Conservation (phyloP, 2,329 filamentous ascomycete genomes). For the Chrysoporthe cubensis region DNA sequence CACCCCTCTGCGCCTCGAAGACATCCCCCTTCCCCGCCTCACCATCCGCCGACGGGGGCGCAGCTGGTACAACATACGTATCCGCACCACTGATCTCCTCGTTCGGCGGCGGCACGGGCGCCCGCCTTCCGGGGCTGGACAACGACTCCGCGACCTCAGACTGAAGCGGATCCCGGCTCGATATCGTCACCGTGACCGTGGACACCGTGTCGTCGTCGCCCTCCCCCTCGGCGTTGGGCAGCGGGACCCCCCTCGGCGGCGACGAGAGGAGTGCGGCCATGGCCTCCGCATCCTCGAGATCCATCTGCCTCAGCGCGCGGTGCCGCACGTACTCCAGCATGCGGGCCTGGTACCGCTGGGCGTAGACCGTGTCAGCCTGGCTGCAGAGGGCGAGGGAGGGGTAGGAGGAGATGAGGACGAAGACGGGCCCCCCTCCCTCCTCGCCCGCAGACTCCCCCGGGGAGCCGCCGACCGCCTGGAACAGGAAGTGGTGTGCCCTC, state of each 20-base stretch:
- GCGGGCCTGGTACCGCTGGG: constrained; percentile 19
- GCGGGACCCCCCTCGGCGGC: not conserved
- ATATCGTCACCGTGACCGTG: constrained; percentile 18
- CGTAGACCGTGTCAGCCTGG: constrained; percentile 26
- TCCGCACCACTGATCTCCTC: constrained; percentile 27
- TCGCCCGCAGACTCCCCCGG: too few relatives aligned
- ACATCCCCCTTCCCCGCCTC: not conserved
- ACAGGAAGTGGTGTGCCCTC: constrained; percentile 27
- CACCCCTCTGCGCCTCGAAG: constrained; percentile 19
- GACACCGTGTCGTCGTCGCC: not conserved
- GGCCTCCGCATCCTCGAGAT: constrained; percentile 25
- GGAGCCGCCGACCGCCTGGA: constrained; percentile 10
- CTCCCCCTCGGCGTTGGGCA: not conserved
- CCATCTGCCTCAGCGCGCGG: constrained; percentile 21
- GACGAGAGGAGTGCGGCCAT: constrained; percentile 22
- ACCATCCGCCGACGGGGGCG: not conserved
- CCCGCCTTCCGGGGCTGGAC: constrained; percentile 17
- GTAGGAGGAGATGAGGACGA: constrained; percentile 27
- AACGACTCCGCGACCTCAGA: constrained; percentile 20
- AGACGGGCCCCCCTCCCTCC: not conserved
- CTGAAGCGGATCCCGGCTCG: constrained; percentile 17
- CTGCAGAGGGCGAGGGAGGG: constrained; percentile 27
- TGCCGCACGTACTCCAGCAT: constrained; percentile 17
- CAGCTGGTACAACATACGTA: constrained; percentile 13
- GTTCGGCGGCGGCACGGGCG: constrained; percentile 17